Base-by-base conservation (phyloP, 805 yeast genomes). In the Candida coquimbonensis region DNA sequence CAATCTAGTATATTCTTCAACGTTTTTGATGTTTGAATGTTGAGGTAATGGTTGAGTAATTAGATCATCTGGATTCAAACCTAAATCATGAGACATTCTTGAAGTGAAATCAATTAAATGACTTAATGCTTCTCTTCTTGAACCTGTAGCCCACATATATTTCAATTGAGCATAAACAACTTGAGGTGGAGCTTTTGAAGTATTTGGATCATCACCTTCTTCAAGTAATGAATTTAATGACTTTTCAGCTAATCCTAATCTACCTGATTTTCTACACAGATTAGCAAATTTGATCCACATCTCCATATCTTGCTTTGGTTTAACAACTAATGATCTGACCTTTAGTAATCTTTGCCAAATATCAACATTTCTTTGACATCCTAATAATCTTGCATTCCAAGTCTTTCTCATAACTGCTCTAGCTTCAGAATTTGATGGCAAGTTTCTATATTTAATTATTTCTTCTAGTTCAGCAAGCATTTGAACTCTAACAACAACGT, bases 271-370 rank as follows among this genome's bases (percentile, higher is more conserved):
- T 51, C 99, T 77, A 62, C 98, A 89, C 47, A 93, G 70, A 59
- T 93, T 93, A 19, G 99, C 98, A 72, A 93, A 95, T 64, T 93
- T 90, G 57, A 93, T 91, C 96, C 98, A 89, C 78, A 90, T 87
- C 44, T 87, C 93, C 93, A 90, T 85, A 61, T 93, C 97, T 57
- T 93, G 95, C 53, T 90, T 87, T 2, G 99, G 99, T 52, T 84
- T 83, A 39, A 93, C 86, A 13, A 93, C 98, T 40, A 93, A 72
- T 0, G 97, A 91, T 46, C 99, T 75, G 2, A 91, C 96, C 61
- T 90, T 87, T 49, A 93, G 73, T 80, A 93, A 83, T 59, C 97
- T 74, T 63, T 91, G 97, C 99, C 99, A 93, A n/a, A 90, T 89
- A 66, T 93, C 99, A 43, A 93, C 98, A 66, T 93, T 93, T 55